These are phyloP conservation scores for Picea glauca DNA, from an alignment of 75 land plant genomes.

Conservation along the genomic window DNA sequence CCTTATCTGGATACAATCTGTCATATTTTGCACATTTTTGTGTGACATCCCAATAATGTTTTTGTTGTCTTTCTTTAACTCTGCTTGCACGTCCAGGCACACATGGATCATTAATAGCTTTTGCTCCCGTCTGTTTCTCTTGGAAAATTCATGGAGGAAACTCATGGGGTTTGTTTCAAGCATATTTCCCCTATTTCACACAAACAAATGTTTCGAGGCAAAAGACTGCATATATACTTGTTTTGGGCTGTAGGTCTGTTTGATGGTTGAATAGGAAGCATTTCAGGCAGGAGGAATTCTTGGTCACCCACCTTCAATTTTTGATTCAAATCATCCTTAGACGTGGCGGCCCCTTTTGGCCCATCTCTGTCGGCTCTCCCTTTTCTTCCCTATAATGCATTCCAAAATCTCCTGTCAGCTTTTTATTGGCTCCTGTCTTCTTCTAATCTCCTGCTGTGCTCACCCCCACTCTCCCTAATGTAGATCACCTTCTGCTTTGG, in stretches of 20 bases:
- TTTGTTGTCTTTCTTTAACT: neutral
- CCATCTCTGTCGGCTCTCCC: too few species aligned
- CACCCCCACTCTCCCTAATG: too few species aligned
- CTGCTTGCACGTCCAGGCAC: neutral
- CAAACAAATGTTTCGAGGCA: neutral
- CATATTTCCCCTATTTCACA: neutral
- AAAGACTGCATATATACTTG: neutral
- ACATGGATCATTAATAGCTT: too few species aligned
- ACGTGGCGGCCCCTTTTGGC: too few species aligned
- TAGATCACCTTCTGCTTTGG: too few species aligned
- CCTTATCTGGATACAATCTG: neutral
- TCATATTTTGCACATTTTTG: neutral
- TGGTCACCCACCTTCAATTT: neutral
- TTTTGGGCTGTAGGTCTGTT: neutral
- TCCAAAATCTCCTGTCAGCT: too few species aligned
- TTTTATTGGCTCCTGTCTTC: too few species aligned
- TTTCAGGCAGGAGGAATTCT: neutral
- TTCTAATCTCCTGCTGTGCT: too few species aligned
- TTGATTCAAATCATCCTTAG: too few species aligned
- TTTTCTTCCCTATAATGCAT: too few species aligned
- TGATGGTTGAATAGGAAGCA: neutral
- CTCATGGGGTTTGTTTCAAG: neutral
- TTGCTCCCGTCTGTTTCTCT: neutral
- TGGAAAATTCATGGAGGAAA: neutral
- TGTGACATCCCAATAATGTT: neutral